These are phyloP conservation scores for Ophiostoma australiae DNA, from an alignment of 2,329 filamentous ascomycete genomes.

Conservation along the genomic window DNA sequence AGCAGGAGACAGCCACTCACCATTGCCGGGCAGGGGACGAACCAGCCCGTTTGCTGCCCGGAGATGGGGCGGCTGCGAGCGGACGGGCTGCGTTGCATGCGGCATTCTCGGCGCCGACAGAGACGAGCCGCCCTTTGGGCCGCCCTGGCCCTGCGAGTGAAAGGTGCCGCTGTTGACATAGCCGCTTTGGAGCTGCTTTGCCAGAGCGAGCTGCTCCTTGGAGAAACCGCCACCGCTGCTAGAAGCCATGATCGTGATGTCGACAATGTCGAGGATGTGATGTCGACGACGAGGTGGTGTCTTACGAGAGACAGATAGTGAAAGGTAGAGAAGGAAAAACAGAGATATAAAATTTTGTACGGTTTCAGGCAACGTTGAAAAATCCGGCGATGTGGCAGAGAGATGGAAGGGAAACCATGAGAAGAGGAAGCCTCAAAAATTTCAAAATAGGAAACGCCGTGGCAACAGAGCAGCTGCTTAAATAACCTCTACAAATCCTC, in stretches of 20 bases:
- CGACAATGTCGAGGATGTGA: not conserved
- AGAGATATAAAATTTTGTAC: not conserved
- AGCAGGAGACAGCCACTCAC: not conserved
- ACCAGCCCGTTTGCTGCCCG: slow-evolving; percentile 18
- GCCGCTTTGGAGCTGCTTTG: slow-evolving; percentile 23
- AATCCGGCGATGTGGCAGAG: not conserved
- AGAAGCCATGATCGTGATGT: slow-evolving; percentile 4
- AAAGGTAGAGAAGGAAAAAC: too few species aligned
- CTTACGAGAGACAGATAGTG: too few species aligned
- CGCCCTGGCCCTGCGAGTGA: not conserved
- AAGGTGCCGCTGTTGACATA: slow-evolving; percentile 23
- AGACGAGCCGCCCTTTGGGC: not conserved
- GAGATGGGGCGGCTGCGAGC: slow-evolving; percentile 1
- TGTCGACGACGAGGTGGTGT: not conserved
- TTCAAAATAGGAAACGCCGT: not conserved
- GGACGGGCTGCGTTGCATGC: not conserved
- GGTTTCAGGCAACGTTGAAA: not conserved
- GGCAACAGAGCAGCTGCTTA: not conserved
- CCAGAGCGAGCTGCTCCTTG: slow-evolving; percentile 25
- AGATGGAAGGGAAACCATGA: not conserved
- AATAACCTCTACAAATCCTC: not conserved
- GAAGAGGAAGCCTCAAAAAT: not conserved
- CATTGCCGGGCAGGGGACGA: slow-evolving; percentile 19
- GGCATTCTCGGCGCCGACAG: not conserved
- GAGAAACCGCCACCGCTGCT: slow-evolving; percentile 4